These are phyloP conservation scores for Raffaelea ambrosiae DNA, from an alignment of 2,329 filamentous ascomycete genomes.

Conservation along the genomic window DNA sequence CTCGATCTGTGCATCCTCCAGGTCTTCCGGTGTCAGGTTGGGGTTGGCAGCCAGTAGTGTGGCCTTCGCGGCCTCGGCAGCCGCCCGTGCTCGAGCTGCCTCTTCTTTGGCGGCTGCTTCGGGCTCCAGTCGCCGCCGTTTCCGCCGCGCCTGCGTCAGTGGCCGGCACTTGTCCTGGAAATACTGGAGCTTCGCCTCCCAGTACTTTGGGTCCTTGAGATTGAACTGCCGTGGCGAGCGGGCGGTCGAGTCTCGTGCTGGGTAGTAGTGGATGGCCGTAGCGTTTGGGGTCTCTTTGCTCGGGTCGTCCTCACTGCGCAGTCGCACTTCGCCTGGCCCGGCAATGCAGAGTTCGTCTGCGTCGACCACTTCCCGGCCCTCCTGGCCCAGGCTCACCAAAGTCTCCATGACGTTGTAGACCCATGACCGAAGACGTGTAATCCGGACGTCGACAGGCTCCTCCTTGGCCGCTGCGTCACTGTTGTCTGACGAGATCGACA, in stretches of 20 bases:
- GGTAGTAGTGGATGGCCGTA: background rate
- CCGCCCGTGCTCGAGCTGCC: background rate
- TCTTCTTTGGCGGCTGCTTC: slow-evolving; percentile 1
- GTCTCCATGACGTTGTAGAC: slow-evolving; percentile 10
- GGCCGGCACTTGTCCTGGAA: slow-evolving; percentile 8
- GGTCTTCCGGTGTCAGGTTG: background rate
- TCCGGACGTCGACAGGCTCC: background rate
- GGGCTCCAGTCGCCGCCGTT: slow-evolving; percentile 3
- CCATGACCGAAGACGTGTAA: slow-evolving; percentile 5
- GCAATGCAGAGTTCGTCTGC: slow-evolving; percentile 9
- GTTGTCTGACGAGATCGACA: slow-evolving; percentile 4
- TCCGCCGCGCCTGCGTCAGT: slow-evolving; percentile 6
- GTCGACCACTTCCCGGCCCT: slow-evolving; percentile 3
- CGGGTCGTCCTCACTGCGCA: background rate
- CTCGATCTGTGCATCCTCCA: slow-evolving; percentile 1
- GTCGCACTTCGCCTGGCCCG: slow-evolving; percentile 8
- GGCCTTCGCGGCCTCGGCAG: background rate
- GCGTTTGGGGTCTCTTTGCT: too few species aligned
- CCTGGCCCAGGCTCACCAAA: slow-evolving; percentile 4
- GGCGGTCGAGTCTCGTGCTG: background rate
- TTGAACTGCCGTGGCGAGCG: background rate
- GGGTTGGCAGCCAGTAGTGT: background rate
- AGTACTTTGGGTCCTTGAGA: slow-evolving; percentile 4
- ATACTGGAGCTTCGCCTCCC: slow-evolving; percentile 8
- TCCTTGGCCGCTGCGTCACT: background rate